Base-by-base conservation (phyloP, 2,329 filamentous ascomycete genomes). In the Sclerotinia sclerotiorum region DNA sequence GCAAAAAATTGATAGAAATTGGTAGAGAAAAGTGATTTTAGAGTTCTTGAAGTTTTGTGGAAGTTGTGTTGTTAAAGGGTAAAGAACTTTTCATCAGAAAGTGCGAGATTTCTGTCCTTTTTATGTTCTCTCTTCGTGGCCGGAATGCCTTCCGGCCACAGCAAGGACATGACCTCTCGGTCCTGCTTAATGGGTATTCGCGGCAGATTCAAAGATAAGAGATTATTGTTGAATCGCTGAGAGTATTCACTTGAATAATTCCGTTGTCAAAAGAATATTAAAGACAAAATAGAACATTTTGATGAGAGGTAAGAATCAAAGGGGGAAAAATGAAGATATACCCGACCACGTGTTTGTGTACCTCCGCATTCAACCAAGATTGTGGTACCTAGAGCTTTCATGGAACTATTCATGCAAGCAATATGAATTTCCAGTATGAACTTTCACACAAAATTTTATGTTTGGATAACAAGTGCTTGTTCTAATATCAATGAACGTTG, bases 81-180 rank as follows among this genome's bases (percentile, higher is more conserved):
- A 67, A 74, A 70, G 72, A 70, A 68, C 60, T 57, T 57, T 69
- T 56, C 44, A 13, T 17, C 35, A 35, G 56, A 67, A 67, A 64
- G 55, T 39, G 69, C 67, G 68, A 68, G 56, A 72, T 67, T 71
- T 72, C 67, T 54, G 58, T 24, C 68, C 68, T 74, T 77, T 75
- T 75, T 75, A 74, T 55, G 44, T 63, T 66, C 68, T 61, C 66
- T 71, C 68, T 58, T 69, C 63, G 67, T 71, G 75, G 75, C 75
- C 75, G 75, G 75, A 75, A 75, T 64, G 19, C 46, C 65, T 69
- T 75, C 75, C 75, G 75, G 73, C 74, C 74, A 73, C 73, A 52
- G 46, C 70, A 69, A 68, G 68, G 61, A 62, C 71, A 69, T 62
- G 70, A 64, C 68, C 62, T 57, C 49, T 29, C 19, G 65, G 32